Conservation (phyloP, 2,329 filamentous ascomycete genomes). For the Dothistroma pini region DNA sequence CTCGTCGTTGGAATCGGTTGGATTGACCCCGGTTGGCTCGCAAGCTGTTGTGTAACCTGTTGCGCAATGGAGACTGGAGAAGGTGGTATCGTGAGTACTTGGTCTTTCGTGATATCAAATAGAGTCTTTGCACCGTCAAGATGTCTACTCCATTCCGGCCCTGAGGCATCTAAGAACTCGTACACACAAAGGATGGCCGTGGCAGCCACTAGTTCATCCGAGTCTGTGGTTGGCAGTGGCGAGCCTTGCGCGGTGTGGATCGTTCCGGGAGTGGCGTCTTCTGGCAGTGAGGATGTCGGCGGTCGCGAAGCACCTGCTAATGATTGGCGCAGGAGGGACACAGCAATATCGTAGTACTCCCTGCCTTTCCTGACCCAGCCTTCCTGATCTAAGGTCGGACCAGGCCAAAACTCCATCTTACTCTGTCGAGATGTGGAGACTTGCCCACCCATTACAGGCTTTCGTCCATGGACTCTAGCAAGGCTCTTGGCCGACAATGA, state of each 20-base stretch:
- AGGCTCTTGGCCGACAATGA: slow-evolving; percentile 61
- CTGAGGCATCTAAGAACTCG: slow-evolving; percentile 64
- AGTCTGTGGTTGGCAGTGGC: slow-evolving; percentile 40
- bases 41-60: slow-evolving; percentile 20
- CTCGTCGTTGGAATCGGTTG: slow-evolving; percentile 2
- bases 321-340: slow-evolving; percentile 34
- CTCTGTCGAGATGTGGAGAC: slow-evolving; percentile 12
- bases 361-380: slow-evolving; percentile 56
- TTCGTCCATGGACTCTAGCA: slow-evolving; percentile 51
- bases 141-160: slow-evolving; percentile 61
- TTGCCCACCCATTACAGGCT: slow-evolving; percentile 50
- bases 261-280: slow-evolving; percentile 24
- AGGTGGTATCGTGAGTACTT: slow-evolving; percentile 44
- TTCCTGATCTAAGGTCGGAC: slow-evolving; percentile 35
- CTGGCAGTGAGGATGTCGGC: slow-evolving; percentile 27
- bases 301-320: slow-evolving; percentile 29
- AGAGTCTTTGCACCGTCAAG: slow-evolving; percentile 63
- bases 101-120: slow-evolving; percentile 53
- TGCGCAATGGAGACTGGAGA: slow-evolving; percentile 32
- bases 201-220: slow-evolving; percentile 61
- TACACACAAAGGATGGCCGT: slow-evolving; percentile 65
- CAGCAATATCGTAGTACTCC: slow-evolving; percentile 54
- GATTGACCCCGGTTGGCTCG: slow-evolving; percentile 9
- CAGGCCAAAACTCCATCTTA: slow-evolving; percentile 50
- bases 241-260: slow-evolving; percentile 20